Evolutionary conservation across 257 asterid genomes (phyloP), one percentile per base, ranked within the genome.

Genomic region (Solanum dulcamara): DNA sequence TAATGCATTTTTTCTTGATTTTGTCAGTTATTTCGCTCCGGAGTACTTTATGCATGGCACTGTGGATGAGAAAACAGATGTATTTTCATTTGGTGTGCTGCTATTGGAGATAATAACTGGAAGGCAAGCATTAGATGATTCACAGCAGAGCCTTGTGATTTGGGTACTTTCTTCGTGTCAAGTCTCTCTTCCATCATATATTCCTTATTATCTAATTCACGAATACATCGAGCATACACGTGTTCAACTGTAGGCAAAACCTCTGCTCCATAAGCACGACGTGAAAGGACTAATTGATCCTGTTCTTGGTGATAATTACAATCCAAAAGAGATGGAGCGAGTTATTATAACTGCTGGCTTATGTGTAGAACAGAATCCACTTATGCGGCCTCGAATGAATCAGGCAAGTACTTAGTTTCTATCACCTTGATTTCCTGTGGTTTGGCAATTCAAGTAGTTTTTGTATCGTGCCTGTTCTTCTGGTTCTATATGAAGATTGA

Each of bases 61-160:
- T 7, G 93, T 93, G 18, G 95, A 93, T 84, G 97, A 93, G 91
- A 93, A 92, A 88, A 93, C 94, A 6, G 97, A 93, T n/a, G 92
- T 93, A 24, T 92, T 87, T 88, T 87, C 97, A 33, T 93, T 93
- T 4, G 97, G 97, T 7, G 97, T 93, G 32, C 89, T 94, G 37
- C 94, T 94, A 50, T 84, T 94, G 87, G 97, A 94, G 90, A 53
- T 94, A 74, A 89, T 90, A 68, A 93, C 95, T 10, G 94, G 97
- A 35, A 89, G 95, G 22, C 86, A 44, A 85, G 96, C 96, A 38
- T 74, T 94, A 28, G 95, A 92, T 87, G 95, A 91, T 70, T 85
- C 91, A 3, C 88, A 86, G 68, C 89, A 89, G 53, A 92, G 95
- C 88, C 92, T 94, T 85, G 90, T 94, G 64, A 90, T 94, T 71